A percentile compares a stretch with the other conserved stretches of the same genome.
Conservation (phyloP, 2,329 filamentous ascomycete species). For the Aspergillus texensis region DNA sequence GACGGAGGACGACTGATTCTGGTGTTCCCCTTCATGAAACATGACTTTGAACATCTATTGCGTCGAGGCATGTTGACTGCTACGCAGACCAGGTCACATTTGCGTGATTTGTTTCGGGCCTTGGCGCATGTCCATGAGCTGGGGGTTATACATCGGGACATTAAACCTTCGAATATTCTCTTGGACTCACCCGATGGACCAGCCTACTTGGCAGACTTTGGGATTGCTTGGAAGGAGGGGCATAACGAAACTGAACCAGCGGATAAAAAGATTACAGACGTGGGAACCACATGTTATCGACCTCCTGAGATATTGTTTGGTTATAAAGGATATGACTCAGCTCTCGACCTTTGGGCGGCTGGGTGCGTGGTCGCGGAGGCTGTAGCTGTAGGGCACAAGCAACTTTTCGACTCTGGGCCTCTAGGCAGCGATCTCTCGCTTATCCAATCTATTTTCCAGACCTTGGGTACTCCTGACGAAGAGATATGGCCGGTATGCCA, state of each 20-base stretch:
- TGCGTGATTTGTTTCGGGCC: slow-evolving; percentile 71
- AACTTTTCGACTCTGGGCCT: slow-evolving; percentile 84
- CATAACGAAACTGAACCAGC: slow-evolving; percentile 62
- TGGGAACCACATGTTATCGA: slow-evolving; percentile 89
- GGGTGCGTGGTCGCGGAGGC: slow-evolving; percentile 84
- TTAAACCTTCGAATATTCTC: slow-evolving; percentile 90
- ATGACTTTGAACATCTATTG: slow-evolving; percentile 72
- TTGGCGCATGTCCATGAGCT: slow-evolving; percentile 71
- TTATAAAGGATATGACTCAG: slow-evolving; percentile 68
- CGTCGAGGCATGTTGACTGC: slow-evolving; percentile 46
- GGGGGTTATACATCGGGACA: slow-evolving; percentile 86
- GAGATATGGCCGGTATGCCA: slow-evolving; percentile 75
- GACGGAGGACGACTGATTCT: slow-evolving; percentile 75
- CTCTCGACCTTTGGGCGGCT: slow-evolving; percentile 86
- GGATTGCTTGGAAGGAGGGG: slow-evolving; percentile 78
- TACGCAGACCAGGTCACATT: slow-evolving; percentile 49
- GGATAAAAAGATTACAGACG: slow-evolving; percentile 79
- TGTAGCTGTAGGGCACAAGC: slow-evolving; percentile 55
- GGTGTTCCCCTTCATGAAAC: slow-evolving; percentile 80
- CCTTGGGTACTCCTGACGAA: slow-evolving; percentile 80
- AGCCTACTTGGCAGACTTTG: slow-evolving; percentile 85
- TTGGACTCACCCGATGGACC: slow-evolving; percentile 68
- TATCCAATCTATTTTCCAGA: slow-evolving; percentile 90
- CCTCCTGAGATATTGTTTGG: slow-evolving; percentile 91
- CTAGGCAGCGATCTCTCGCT: slow-evolving; percentile 89